Conservation (phyloP, 108 stramenopile genomes). For the Poteriospumella lacustris region DNA sequence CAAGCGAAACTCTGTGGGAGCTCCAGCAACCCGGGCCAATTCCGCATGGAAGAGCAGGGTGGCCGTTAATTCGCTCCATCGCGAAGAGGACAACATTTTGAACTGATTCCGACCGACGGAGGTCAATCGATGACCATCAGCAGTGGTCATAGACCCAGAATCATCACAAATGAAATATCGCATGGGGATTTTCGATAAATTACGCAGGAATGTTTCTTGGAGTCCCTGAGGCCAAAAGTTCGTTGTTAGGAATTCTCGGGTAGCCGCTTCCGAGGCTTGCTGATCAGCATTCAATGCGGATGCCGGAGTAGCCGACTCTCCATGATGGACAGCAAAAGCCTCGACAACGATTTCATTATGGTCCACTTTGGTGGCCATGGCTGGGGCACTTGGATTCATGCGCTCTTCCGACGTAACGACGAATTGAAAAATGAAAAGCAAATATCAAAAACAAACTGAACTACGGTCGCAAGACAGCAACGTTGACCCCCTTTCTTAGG, state of each 20-base stretch:
- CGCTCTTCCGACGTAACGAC: too few species aligned
- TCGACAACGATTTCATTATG: too few species aligned
- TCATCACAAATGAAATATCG: constrained; percentile 26
- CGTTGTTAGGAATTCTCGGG: neutral
- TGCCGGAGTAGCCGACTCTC: too few species aligned
- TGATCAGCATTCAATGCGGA: too few species aligned
- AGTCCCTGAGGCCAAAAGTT: constrained; percentile 1
- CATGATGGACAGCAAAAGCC: too few species aligned
- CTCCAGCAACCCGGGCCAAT: neutral
- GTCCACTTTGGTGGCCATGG: too few species aligned
- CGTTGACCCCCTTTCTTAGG: too few species aligned
- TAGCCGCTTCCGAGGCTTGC: too few species aligned
- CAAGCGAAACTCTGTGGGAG: constrained; percentile 28
- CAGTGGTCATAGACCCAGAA: neutral
- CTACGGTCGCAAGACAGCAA: too few species aligned
- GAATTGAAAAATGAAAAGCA: too few species aligned
- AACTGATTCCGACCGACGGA: neutral
- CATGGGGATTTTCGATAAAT: constrained; percentile 14
- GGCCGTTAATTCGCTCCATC: constrained; percentile 3
- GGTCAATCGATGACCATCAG: neutral
- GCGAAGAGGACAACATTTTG: neutral
- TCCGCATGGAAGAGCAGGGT: constrained; percentile 1
- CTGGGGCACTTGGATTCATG: too few species aligned
- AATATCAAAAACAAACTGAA: too few species aligned
- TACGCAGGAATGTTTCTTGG: constrained; percentile 12